Evolutionary conservation across 495 filamentous ascomycete genomes (phyloP).

Genomic region (Neurospora intermedia): DNA sequence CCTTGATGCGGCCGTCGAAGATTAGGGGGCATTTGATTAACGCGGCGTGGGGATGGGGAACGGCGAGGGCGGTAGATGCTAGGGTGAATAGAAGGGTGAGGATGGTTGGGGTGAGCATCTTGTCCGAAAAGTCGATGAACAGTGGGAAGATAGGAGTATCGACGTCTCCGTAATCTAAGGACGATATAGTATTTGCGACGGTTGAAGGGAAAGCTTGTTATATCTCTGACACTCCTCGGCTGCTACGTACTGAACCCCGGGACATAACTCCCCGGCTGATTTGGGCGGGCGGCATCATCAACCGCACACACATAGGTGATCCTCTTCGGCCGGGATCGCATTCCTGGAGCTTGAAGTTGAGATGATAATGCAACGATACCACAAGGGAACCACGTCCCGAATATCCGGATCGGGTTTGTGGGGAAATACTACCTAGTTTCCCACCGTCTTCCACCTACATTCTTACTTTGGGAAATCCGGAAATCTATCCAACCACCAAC

Average conservation of each 20-base stretch:
- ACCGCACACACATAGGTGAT: background rate
- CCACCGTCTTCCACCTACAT: too few relatives aligned
- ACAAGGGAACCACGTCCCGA: background rate
- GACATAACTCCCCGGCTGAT: background rate
- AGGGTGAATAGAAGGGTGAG: conserved; percentile 1
- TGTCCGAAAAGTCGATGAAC: too few relatives aligned
- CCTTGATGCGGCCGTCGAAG: conserved; percentile 34
- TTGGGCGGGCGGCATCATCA: background rate
- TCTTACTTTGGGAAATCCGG: background rate
- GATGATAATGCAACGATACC: background rate
- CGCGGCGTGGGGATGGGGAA: background rate
- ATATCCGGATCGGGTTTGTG: background rate
- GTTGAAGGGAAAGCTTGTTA: background rate
- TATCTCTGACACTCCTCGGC: background rate
- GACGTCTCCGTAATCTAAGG: too few relatives aligned
- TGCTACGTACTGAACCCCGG: background rate
- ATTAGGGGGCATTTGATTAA: conserved; percentile 32
- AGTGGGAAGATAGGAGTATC: too few relatives aligned
- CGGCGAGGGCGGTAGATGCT: background rate
- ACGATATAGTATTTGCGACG: too few relatives aligned
- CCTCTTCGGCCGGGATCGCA: background rate
- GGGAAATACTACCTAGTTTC: background rate
- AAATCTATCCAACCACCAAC: background rate
- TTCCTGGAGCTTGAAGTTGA: background rate
- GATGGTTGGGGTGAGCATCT: background rate